Conservation (phyloP, 805 yeast genomes). For the Kazachstania kunashirensis region DNA sequence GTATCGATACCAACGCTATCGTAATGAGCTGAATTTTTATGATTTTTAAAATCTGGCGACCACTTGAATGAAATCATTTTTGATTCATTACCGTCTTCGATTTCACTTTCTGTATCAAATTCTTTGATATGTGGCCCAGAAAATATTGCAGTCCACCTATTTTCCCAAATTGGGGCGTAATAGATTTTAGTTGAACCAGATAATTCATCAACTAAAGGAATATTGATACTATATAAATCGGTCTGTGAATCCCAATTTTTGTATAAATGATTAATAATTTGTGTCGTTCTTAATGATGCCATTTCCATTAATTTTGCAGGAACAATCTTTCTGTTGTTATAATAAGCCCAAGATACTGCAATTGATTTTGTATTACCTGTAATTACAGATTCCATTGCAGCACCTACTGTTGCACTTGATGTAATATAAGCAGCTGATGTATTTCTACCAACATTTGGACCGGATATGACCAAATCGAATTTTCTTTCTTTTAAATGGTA, state of each 20-base stretch:
- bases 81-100: conserved; percentile 39
- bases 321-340: conserved; percentile 38
- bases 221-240: conserved; percentile 74
- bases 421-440: conserved; percentile 80
- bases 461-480: conserved; percentile 81
- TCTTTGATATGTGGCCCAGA: conserved; percentile 15
- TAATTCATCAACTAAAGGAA: conserved; percentile 59
- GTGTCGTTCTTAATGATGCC: conserved; percentile 62
- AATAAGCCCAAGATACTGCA: conserved; percentile 83
- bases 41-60: conserved; percentile 68
- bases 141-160: conserved; percentile 69
- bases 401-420: conserved; percentile 93
- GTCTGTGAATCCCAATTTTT: conserved; percentile 46
- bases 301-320: conserved; percentile 38
- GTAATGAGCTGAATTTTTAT: conserved; percentile 20
- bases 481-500: conserved; percentile 48
- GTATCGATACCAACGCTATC: conserved; percentile 10
- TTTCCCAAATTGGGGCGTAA: conserved; percentile 73
- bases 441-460: conserved; percentile 94
- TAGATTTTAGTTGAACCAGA: conserved; percentile 47
- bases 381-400: conserved; percentile 87
- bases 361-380: conserved; percentile 53
- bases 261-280: conserved; percentile 50
- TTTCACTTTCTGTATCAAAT: conserved; percentile 26
- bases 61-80: conserved; percentile 53